Evolutionary conservation across 1,139 yeast species (phyloP), one percentile per base, ranked within the genome.

Genomic region (Taiozyma onychis): DNA sequence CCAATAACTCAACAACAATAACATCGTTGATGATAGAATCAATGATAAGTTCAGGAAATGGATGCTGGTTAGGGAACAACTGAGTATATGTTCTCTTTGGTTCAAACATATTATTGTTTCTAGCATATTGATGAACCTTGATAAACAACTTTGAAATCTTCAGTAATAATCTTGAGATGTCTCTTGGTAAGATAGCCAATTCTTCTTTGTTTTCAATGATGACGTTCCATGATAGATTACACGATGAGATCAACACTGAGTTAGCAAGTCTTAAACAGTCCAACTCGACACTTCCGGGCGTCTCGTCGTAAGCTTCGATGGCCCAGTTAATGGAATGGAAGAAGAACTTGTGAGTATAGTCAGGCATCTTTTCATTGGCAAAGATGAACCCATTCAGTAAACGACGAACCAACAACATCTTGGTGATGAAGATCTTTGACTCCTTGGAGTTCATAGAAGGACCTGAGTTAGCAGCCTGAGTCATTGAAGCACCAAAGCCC

Each of bases 21-120:
- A 83, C 88, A 57, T 85, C 88, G 56, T 81, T 80, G 26, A 88
- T 88, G 47, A 83, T 74, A 0, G 95, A 84, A 63, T 88, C 96
- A 59, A 87, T 77, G 1, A 93, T 82, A 43, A 76, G 64, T 43
- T 82, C 83, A 49, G 70, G 70, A 62, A 85, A 84, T 21, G 96
- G 96, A 61, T 77, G 80, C 16, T 70, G 69, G 21, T 75, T 74
- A 6, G 95, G 96, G 71, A 88, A 89, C 39, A 89, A 67, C 39
- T 73, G 72, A 0, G 88, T 81, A 60, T 81, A 85, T 0, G 80
- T 75, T 68, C 88, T 78, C 65, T 78, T 83, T 30, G 83, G 76
- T 51, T 75, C 77, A 66, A 80, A 81, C 48, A 72, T 70, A 5
- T 76, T 79, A 48, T 74, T 73, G 18, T 74, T 74, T 60, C 80